phyloP scores from a whole-genome alignment of 1,139 yeast species.

The Hansenula anomala region DNA sequence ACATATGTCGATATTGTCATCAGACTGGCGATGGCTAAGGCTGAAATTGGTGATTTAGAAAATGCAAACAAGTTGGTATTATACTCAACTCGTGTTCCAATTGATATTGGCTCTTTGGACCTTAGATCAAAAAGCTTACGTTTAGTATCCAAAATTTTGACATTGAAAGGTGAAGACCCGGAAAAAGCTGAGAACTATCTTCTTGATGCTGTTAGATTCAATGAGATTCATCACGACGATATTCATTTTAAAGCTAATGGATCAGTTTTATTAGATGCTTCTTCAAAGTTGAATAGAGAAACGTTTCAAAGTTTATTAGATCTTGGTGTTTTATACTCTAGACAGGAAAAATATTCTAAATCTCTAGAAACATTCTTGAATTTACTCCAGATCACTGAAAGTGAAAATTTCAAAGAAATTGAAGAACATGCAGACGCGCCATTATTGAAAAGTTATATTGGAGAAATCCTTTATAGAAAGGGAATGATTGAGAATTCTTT shows the following conservation, averaged over 20 bases:
- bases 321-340: constrained; percentile 26
- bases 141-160: constrained; percentile 19
- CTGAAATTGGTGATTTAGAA: constrained; percentile 19
- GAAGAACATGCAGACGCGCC: constrained; percentile 20
- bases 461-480: constrained; percentile 63
- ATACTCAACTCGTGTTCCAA: constrained; percentile 24
- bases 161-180: constrained; percentile 17
- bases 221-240: constrained; percentile 19
- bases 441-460: constrained; percentile 49
- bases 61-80: constrained; percentile 28
- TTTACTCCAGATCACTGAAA: constrained; percentile 22
- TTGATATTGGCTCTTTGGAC: constrained; percentile 24
- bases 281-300: constrained; percentile 14
- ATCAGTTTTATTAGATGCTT: constrained; percentile 12
- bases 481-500: constrained; percentile 50
- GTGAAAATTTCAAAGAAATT: constrained; percentile 6
- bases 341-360: constrained; percentile 17
- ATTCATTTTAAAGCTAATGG: constrained; percentile 15
- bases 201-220: constrained; percentile 35
- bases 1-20: constrained; percentile 33
- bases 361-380: constrained; percentile 28
- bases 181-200: constrained; percentile 33
- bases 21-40: constrained; percentile 29
- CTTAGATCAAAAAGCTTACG: constrained; percentile 25
- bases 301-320: constrained; percentile 20